Conservation (phyloP, 2,329 filamentous ascomycete species). For the Cercospora beticola region DNA sequence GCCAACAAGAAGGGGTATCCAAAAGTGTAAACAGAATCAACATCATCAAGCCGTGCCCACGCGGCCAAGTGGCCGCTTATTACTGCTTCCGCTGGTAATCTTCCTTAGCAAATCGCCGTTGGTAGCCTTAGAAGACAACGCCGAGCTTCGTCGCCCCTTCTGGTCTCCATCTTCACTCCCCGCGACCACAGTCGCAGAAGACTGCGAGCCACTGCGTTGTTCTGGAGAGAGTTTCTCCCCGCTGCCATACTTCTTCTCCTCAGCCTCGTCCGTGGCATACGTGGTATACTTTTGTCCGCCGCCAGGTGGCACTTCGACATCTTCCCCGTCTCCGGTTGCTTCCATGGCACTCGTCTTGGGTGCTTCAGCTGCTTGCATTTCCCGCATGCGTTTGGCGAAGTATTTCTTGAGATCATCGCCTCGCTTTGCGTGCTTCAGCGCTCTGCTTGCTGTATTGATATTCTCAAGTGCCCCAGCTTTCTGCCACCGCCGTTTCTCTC, state of each 20-base stretch:
- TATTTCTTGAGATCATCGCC: constrained; percentile 34
- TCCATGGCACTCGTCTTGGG: constrained; percentile 1
- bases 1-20: background rate
- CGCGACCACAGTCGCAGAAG: background rate
- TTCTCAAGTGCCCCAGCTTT: constrained; percentile 38
- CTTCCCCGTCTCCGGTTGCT: background rate
- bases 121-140: background rate
- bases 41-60: background rate
- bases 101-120: constrained; percentile 8
- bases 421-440: constrained; percentile 29
- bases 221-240: background rate
- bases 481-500: constrained; percentile 34
- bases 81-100: background rate
- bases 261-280: constrained; percentile 1
- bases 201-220: background rate
- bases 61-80: background rate
- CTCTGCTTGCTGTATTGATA: constrained; percentile 33
- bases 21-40: background rate
- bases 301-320: constrained; percentile 3
- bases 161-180: constrained; percentile 3
- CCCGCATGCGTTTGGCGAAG: constrained; percentile 20
- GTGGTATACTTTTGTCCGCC: constrained; percentile 4
- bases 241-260: constrained; percentile 3
- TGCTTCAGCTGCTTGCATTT: constrained; percentile 7
- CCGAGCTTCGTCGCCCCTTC: background rate